phyloP scores from a whole-genome alignment of 1,284 basidiomycete species.

The Schizophyllum amplum region DNA sequence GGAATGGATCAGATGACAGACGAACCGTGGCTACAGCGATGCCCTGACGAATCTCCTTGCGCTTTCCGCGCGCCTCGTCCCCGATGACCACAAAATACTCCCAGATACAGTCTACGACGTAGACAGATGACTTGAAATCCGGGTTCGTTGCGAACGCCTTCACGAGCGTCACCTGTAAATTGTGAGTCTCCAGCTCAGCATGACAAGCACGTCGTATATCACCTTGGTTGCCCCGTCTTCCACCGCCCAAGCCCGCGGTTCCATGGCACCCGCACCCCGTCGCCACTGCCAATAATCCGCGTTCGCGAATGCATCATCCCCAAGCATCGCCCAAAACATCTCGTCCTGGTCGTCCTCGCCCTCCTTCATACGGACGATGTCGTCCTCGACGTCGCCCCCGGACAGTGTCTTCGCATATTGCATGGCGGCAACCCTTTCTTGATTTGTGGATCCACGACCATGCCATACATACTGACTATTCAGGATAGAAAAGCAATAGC shows the following conservation, averaged over 20 bases:
- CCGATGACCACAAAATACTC: slow-evolving; percentile 76
- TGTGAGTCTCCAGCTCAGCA: background rate
- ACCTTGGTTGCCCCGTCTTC: slow-evolving; percentile 21
- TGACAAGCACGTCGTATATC: background rate
- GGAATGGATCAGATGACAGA: slow-evolving; percentile 3
- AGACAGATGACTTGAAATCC: slow-evolving; percentile 34
- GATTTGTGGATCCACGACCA: slow-evolving; percentile 52
- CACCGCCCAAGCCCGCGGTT: slow-evolving; percentile 52
- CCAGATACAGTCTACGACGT: slow-evolving; percentile 65
- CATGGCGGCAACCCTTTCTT: slow-evolving; percentile 52
- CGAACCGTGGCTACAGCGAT: slow-evolving; percentile 48
- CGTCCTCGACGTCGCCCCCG: slow-evolving; percentile 23
- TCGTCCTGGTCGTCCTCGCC: slow-evolving; percentile 56
- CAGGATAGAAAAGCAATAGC: slow-evolving; percentile 64
- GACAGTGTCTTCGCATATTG: slow-evolving; percentile 41
- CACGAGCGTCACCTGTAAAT: slow-evolving; percentile 23
- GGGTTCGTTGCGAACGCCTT: slow-evolving; percentile 25
- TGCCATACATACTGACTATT: slow-evolving; percentile 72
- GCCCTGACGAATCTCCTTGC: slow-evolving; percentile 52
- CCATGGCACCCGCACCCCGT: slow-evolving; percentile 21
- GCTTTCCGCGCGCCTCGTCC: slow-evolving; percentile 45
- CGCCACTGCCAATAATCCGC: slow-evolving; percentile 78
- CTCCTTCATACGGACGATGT: slow-evolving; percentile 47
- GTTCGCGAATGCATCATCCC: slow-evolving; percentile 60
- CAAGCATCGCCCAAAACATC: slow-evolving; percentile 78